phyloP scores from a whole-genome alignment of 768 basidiomycete genomes.

The Rhizopogon vinicolor region DNA sequence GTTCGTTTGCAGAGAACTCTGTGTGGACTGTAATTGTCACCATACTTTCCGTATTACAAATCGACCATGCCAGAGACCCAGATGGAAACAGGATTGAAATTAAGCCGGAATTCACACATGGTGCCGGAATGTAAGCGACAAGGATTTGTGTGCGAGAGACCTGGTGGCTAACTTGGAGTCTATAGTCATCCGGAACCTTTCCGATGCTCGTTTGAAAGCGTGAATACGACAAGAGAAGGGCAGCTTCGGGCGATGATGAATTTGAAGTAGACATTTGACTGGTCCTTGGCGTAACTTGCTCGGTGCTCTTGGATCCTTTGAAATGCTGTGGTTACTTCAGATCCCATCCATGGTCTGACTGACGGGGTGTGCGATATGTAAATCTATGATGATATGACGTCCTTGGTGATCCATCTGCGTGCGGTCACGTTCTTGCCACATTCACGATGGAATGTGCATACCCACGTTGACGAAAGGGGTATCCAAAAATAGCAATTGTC shows the following conservation, averaged over 20 bases:
- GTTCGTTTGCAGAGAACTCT: neutral
- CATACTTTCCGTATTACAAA: neutral
- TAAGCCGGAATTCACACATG: neutral
- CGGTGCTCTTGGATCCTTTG: no score
- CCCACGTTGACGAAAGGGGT: neutral
- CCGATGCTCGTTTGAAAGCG: neutral
- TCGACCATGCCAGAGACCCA: neutral
- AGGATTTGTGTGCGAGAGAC: no score
- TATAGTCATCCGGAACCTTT: neutral
- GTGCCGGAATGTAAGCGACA: neutral
- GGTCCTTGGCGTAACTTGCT: neutral
- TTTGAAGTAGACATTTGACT: neutral
- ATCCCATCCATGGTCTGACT: no score
- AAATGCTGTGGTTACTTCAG: no score
- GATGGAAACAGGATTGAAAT: neutral
- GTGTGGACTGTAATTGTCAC: neutral
- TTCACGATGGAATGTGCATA: no score
- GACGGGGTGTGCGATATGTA: no score
- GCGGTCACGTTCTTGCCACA: no score
- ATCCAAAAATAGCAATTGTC: neutral
- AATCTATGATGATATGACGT: no score
- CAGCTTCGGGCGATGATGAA: neutral
- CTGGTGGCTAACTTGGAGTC: neutral
- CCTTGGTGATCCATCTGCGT: no score
- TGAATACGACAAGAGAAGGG: neutral